Evolutionary conservation across 345 rosid genomes (phyloP).

Genomic region (Eucalyptus tenuipes): DNA sequence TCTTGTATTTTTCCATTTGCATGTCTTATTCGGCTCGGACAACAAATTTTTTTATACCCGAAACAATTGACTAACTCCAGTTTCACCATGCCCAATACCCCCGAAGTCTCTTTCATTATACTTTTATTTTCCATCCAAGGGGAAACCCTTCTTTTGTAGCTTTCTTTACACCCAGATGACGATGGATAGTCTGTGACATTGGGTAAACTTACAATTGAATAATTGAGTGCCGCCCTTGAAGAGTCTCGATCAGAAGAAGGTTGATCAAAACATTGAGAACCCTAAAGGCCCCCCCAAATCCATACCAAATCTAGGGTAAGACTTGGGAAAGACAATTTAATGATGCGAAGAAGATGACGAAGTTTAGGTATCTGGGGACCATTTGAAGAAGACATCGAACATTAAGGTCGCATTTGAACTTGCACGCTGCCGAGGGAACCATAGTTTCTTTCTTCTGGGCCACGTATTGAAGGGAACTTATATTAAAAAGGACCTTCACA

Average conservation of each 20-base stretch:
- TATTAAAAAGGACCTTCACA: not conserved
- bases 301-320: not conserved
- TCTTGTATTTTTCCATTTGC: not conserved
- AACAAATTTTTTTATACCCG: not conserved
- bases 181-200: not conserved
- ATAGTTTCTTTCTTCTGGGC: not conserved
- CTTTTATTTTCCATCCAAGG: not conserved
- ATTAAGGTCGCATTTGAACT: not conserved
- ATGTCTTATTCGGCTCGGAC: not conserved
- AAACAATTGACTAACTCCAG: not conserved
- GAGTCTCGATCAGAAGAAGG: not conserved
- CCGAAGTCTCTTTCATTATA: not conserved
- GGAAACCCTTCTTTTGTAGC: not conserved
- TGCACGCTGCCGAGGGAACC: not conserved
- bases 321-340: not conserved
- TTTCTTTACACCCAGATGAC: not conserved
- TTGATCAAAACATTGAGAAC: not conserved
- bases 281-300: not conserved
- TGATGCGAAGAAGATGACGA: not conserved
- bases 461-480: not conserved
- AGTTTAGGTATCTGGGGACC: not conserved
- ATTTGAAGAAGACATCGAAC: not conserved
- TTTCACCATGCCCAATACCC: not conserved
- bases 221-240: not conserved
- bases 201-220: not conserved